Percentiles rank a stretch among this genome's conserved stretches.
phyloP scores from a whole-genome alignment of 306 rosid species.

The Corylus avellana region DNA sequence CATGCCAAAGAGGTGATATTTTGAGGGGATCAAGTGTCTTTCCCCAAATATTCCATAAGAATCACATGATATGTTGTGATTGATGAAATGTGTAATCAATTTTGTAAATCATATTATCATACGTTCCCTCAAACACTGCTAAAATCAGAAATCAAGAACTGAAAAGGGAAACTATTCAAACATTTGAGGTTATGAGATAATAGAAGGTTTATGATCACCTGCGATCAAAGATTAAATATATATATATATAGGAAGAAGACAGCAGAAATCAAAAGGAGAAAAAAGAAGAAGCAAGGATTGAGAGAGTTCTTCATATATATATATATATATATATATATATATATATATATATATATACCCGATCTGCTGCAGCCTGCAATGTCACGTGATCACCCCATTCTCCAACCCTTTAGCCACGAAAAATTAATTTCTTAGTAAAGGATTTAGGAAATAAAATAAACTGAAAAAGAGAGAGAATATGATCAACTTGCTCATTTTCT shows the following conservation, averaged over 20 bases:
- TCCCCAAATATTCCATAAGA: no score
- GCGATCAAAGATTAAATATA: neutral
- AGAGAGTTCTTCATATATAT: conserved; percentile 21
- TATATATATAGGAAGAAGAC: conserved; percentile 9
- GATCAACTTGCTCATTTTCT: conserved; percentile 72
- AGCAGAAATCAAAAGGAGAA: conserved; percentile 11
- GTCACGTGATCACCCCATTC: conserved; percentile 66
- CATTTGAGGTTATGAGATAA: neutral
- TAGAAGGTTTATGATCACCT: neutral
- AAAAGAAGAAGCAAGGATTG: neutral
- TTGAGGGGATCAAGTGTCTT: no score
- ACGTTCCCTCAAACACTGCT: no score
- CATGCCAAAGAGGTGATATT: no score
- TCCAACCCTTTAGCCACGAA: conserved; percentile 57
- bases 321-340: neutral
- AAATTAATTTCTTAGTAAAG: conserved; percentile 13
- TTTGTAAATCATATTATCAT: no score
- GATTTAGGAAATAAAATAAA: neutral
- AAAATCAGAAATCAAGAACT: no score
- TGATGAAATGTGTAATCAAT: no score
- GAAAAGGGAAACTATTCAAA: neutral
- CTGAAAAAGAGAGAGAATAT: neutral
- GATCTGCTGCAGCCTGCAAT: conserved; percentile 91
- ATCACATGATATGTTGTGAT: no score
- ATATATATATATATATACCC: conserved; percentile 40